These are phyloP conservation scores for Apiotrichum montevideense DNA, from an alignment of 1,284 basidiomycete species.

Conservation along the genomic window DNA sequence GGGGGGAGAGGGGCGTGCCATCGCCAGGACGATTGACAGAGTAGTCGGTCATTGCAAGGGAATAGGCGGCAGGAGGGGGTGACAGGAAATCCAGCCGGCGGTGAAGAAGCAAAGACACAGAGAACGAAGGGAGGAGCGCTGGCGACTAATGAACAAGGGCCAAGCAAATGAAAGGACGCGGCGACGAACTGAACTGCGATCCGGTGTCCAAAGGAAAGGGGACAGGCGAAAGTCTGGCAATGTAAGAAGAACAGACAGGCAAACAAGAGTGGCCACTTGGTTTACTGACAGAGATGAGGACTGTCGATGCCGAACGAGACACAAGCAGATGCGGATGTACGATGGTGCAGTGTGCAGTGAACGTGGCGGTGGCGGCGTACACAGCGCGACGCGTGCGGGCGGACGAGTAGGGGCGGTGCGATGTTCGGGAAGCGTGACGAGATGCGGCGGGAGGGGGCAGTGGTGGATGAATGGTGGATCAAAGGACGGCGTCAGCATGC, in stretches of 20 bases:
- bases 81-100: background rate
- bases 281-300: background rate
- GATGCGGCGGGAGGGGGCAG: too few relatives aligned
- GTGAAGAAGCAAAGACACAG: background rate
- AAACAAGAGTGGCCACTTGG: background rate
- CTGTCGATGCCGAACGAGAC: too few relatives aligned
- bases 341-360: too few relatives aligned
- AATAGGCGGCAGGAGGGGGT: background rate
- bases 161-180: background rate
- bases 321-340: too few relatives aligned
- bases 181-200: background rate
- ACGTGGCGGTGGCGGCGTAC: too few relatives aligned
- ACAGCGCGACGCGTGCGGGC: too few relatives aligned
- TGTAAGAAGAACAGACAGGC: background rate
- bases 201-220: background rate
- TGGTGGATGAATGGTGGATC: too few relatives aligned
- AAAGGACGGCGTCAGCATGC: background rate
- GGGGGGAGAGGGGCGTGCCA: slow-evolving; percentile 10
- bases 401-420: background rate
- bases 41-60: slow-evolving; percentile 15
- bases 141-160: background rate
- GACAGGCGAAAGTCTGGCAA: background rate
- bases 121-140: background rate
- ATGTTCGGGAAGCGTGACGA: background rate
- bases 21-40: slow-evolving; percentile 17